Percentiles rank a stretch among this genome's conserved stretches.
These are phyloP conservation scores for Diaporthe sp. DNA, from an alignment of 2,329 filamentous ascomycete genomes.

Conservation along the genomic window DNA sequence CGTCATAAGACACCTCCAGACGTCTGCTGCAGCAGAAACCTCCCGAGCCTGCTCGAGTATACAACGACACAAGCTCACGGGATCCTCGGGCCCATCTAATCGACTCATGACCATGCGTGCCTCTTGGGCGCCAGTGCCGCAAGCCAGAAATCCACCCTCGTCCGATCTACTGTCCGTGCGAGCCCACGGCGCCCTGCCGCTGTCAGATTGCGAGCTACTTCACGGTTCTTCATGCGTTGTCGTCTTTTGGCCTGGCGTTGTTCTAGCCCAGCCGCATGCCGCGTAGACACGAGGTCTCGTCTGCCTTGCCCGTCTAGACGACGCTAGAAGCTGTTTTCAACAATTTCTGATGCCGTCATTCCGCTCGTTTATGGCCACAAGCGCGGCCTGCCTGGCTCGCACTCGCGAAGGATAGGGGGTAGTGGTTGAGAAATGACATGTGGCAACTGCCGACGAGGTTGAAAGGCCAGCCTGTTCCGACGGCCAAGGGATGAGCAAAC, in stretches of 20 bases:
- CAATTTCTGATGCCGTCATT: background rate
- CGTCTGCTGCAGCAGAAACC: slow-evolving; percentile 12
- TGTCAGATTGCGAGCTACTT: slow-evolving; percentile 16
- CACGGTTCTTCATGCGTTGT: background rate
- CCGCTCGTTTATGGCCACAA: background rate
- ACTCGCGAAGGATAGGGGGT: no score
- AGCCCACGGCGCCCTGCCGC: slow-evolving; percentile 3
- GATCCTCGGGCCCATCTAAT: slow-evolving; percentile 11
- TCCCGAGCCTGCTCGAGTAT: background rate
- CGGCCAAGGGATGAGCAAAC: slow-evolving; percentile 3
- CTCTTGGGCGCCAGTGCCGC: slow-evolving; percentile 13
- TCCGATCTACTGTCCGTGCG: slow-evolving; percentile 13
- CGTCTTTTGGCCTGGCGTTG: background rate
- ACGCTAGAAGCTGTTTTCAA: background rate
- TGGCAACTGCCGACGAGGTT: slow-evolving; percentile 12
- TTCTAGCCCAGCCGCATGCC: slow-evolving; percentile 3
- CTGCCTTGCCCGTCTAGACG: background rate
- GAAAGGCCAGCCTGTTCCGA: background rate
- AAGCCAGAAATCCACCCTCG: background rate
- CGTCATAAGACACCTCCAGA: slow-evolving; percentile 9
- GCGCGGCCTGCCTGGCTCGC: background rate
- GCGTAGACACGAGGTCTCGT: background rate
- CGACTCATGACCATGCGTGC: slow-evolving; percentile 1
- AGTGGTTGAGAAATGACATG: background rate
- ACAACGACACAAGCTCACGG: slow-evolving; percentile 13